Evolutionary conservation across 805 yeast genomes (phyloP).

Genomic region (Starmerella vitae): DNA sequence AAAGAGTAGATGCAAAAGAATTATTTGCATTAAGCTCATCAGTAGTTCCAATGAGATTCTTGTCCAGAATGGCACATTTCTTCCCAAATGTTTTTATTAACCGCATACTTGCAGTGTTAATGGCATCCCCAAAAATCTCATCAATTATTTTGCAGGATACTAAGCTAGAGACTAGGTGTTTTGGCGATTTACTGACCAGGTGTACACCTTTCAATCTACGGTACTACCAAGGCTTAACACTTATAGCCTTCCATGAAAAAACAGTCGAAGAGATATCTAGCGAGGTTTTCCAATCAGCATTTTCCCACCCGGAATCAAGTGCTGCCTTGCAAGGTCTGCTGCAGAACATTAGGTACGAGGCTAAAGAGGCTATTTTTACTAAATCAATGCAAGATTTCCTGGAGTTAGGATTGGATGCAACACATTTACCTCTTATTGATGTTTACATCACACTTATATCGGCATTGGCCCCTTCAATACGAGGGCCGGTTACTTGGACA

Average conservation of each 20-base stretch:
- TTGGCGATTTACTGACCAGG: constrained; percentile 9
- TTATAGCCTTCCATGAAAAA: constrained; percentile 3
- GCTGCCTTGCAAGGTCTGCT: constrained; percentile 12
- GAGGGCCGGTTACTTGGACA: constrained; percentile 8
- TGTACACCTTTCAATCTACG: constrained; percentile 17
- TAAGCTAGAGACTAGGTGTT: constrained; percentile 2
- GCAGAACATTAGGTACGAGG: constrained; percentile 6
- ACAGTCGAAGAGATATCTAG: constrained; percentile 4
- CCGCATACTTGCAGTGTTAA: constrained; percentile 8
- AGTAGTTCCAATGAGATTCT: constrained; percentile 3
- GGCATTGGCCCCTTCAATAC: constrained; percentile 6
- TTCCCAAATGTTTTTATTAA: constrained; percentile 11
- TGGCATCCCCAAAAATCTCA: constrained; percentile 1
- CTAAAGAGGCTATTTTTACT: constrained; percentile 8
- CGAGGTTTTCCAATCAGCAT: constrained; percentile 10
- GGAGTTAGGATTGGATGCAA: constrained; percentile 1
- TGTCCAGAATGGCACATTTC: constrained; percentile 10
- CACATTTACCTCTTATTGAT: constrained; percentile 5
- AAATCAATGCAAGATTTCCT: constrained; percentile 8
- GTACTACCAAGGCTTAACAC: constrained; percentile 13
- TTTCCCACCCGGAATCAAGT: constrained; percentile 7
- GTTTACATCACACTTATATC: constrained; percentile 7
- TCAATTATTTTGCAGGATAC: constrained; percentile 4
- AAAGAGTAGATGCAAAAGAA: neutral
- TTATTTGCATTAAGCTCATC: constrained; percentile 7